Evolutionary conservation across 148 eudicot species (phyloP).

Genomic region (Camellia sinensis): DNA sequence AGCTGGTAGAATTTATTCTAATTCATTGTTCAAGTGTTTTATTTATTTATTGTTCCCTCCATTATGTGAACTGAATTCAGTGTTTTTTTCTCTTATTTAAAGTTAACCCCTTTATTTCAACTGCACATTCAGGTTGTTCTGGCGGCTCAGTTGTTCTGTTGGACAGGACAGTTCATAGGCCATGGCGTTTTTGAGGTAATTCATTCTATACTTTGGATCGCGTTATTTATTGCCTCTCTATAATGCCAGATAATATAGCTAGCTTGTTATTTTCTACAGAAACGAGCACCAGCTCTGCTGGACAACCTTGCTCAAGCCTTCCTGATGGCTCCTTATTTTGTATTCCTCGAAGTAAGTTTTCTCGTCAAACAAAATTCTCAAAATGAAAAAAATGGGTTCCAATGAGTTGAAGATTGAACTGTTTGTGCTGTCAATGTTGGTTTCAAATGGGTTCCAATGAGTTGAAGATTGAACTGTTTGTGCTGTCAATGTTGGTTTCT

Average conservation of each 20-base stretch:
- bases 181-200: slow-evolving; percentile 75
- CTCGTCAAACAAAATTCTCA: neutral
- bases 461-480: neutral
- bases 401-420: neutral
- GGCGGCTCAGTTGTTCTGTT: slow-evolving; percentile 52
- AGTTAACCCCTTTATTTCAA: slow-evolving; percentile 3
- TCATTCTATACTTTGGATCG: neutral
- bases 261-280: slow-evolving; percentile 35
- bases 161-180: slow-evolving; percentile 61
- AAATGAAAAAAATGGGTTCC: neutral
- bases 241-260: neutral
- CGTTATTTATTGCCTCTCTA: neutral
- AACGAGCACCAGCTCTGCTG: slow-evolving; percentile 77
- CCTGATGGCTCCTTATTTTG: slow-evolving; percentile 87
- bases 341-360: slow-evolving; percentile 70
- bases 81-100: neutral
- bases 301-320: slow-evolving; percentile 79
- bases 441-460: neutral
- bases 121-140: slow-evolving; percentile 47
- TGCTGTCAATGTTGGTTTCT: neutral
- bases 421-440: neutral
- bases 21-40: neutral
- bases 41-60: neutral
- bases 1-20: neutral
- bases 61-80: neutral